These are phyloP conservation scores for Alternaria sp. DNA, from an alignment of 2,329 filamentous ascomycete species.

Conservation along the genomic window DNA sequence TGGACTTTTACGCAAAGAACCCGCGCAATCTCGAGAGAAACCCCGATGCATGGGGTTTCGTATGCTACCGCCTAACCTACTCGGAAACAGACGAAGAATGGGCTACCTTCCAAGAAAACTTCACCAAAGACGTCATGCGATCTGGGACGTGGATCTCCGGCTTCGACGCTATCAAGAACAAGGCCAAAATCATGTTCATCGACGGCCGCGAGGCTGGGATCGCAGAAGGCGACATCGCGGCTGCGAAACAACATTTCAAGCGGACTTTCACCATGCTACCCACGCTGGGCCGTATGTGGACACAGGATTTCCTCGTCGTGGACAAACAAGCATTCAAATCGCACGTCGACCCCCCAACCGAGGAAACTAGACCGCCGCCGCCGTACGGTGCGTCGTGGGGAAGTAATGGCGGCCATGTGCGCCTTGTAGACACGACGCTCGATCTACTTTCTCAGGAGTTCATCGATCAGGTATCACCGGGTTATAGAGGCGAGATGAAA, in stretches of 20 bases:
- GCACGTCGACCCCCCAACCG: constrained; percentile 1
- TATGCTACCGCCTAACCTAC: constrained; percentile 28
- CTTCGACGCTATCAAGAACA: constrained; percentile 4
- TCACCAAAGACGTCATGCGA: constrained; percentile 14
- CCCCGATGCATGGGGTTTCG: constrained; percentile 22
- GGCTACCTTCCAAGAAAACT: constrained; percentile 16
- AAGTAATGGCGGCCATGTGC: not conserved
- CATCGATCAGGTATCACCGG: not conserved
- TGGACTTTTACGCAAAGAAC: constrained; percentile 16
- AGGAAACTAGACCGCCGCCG: not conserved
- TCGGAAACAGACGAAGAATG: constrained; percentile 22
- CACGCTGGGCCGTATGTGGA: constrained; percentile 16
- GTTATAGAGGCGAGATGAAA: not conserved
- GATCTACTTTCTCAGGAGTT: not conserved
- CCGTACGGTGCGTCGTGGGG: not conserved
- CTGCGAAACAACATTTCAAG: constrained; percentile 19
- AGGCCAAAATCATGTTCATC: constrained; percentile 9
- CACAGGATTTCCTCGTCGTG: constrained; percentile 21
- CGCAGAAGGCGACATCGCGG: constrained; percentile 25
- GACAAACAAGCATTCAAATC: constrained; percentile 16
- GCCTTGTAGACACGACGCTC: not conserved
- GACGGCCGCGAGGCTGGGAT: constrained; percentile 22
- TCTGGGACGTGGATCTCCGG: constrained; percentile 10
- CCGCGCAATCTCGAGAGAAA: constrained; percentile 5
- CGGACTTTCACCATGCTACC: constrained; percentile 9